These are phyloP conservation scores for Solanum phureja DNA, from an alignment of 257 asterid species.

Conservation along the genomic window DNA sequence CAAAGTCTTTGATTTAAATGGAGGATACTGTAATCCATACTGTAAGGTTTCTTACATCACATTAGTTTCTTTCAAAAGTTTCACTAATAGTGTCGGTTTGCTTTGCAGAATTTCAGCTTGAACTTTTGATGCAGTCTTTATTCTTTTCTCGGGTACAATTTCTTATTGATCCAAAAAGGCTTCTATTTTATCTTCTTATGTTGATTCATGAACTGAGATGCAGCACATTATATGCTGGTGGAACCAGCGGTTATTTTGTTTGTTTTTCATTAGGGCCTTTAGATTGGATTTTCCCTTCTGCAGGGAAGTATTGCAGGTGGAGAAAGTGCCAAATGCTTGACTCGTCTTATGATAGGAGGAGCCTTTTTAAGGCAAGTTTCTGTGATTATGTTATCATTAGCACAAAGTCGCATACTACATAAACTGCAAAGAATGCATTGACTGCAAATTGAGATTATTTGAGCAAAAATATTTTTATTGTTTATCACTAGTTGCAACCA, in stretches of 20 bases:
- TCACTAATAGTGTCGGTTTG: neutral
- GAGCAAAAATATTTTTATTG: neutral
- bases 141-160: constrained; percentile 74
- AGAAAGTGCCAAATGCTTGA: constrained; percentile 59
- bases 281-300: neutral
- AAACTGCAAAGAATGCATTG: neutral
- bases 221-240: neutral
- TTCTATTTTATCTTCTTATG: neutral
- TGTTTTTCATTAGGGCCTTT: neutral
- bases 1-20: neutral
- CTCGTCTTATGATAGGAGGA: constrained; percentile 71
- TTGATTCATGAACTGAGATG: neutral
- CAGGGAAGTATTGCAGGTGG: constrained; percentile 91
- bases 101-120: constrained; percentile 93
- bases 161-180: neutral
- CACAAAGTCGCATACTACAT: neutral
- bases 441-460: neutral
- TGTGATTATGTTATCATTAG: neutral
- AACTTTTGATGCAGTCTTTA: constrained; percentile 92
- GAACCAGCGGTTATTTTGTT: neutral
- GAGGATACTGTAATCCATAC: neutral
- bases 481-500: neutral
- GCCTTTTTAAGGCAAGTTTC: constrained; percentile 67
- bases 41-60: neutral
- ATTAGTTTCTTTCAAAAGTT: neutral